Conservation (phyloP, 2,329 filamentous ascomycete genomes). For the Corinectria fuckeliana region DNA sequence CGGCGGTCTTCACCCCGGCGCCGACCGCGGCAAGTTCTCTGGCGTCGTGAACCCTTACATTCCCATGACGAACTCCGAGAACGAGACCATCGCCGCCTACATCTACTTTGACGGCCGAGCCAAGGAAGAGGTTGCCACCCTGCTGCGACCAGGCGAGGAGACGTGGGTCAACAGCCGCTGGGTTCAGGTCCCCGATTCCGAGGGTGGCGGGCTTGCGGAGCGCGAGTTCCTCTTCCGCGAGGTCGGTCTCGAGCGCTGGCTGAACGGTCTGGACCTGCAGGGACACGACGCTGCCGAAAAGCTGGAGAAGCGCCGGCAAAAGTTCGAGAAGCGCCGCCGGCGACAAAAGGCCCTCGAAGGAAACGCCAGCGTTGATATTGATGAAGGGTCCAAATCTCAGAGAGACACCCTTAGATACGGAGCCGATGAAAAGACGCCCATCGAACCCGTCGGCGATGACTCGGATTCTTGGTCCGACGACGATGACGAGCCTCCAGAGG, state of each 20-base stretch:
- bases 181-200: constrained; percentile 90
- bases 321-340: constrained; percentile 73
- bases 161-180: constrained; percentile 99
- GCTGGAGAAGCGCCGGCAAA: constrained; percentile 86
- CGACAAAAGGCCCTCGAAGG: constrained; percentile 62
- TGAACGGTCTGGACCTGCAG: constrained; percentile 94
- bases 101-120: constrained; percentile 97
- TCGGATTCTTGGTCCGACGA: constrained; percentile 79
- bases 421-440: constrained; percentile 73
- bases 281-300: constrained; percentile 90
- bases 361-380: constrained; percentile 42
- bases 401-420: constrained; percentile 79
- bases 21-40: constrained; percentile 54
- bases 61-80: constrained; percentile 88
- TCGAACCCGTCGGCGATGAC: constrained; percentile 72
- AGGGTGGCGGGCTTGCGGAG: constrained; percentile 93
- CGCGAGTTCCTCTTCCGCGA: constrained; percentile 97
- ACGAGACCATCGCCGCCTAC: constrained; percentile 97
- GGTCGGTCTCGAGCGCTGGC: constrained; percentile 93
- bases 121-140: constrained; percentile 96
- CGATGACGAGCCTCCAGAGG: constrained; percentile 90
- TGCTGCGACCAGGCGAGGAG: constrained; percentile 90
- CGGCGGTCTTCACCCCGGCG: constrained; percentile 67
- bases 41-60: constrained; percentile 82
- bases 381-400: constrained; percentile 51